phyloP scores from a whole-genome alignment of 345 rosid genomes.

The Ricinus communis region DNA sequence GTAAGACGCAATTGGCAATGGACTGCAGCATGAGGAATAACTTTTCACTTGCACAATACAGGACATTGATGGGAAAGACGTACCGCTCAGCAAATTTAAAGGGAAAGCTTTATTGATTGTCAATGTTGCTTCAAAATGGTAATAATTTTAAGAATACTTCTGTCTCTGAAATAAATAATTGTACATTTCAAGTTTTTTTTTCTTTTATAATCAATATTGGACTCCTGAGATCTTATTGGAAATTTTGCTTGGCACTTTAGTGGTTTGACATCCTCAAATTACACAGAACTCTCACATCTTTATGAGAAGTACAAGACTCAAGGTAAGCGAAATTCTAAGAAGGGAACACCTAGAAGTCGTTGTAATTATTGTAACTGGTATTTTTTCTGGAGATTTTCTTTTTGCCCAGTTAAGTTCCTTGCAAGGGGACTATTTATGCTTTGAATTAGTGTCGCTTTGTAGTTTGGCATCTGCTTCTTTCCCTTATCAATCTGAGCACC shows the following conservation, averaged over 20 bases:
- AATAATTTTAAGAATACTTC: no score
- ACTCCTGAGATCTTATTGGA: constrained; percentile 5
- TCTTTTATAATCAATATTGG: no score
- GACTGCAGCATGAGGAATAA: not conserved
- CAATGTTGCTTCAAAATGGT: constrained; percentile 37
- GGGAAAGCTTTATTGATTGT: constrained; percentile 33
- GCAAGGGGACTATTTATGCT: not conserved
- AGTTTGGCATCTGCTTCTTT: not conserved
- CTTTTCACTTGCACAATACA: not conserved
- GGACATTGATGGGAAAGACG: constrained; percentile 31
- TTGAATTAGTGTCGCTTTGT: not conserved
- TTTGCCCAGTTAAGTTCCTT: not conserved
- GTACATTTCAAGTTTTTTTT: no score
- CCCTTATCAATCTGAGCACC: no score
- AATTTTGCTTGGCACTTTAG: constrained; percentile 6
- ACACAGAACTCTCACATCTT: constrained; percentile 30
- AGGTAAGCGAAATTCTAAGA: constrained; percentile 20
- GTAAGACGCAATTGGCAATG: not conserved
- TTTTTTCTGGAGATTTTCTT: not conserved
- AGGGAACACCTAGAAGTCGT: not conserved
- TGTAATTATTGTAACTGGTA: not conserved
- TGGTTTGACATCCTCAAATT: constrained; percentile 35
- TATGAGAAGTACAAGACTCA: constrained; percentile 35
- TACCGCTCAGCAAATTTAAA: constrained; percentile 32
- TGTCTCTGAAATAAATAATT: no score